These are phyloP conservation scores for Stevia rebaudiana DNA, from an alignment of 140 eudicot genomes.

Conservation along the genomic window DNA sequence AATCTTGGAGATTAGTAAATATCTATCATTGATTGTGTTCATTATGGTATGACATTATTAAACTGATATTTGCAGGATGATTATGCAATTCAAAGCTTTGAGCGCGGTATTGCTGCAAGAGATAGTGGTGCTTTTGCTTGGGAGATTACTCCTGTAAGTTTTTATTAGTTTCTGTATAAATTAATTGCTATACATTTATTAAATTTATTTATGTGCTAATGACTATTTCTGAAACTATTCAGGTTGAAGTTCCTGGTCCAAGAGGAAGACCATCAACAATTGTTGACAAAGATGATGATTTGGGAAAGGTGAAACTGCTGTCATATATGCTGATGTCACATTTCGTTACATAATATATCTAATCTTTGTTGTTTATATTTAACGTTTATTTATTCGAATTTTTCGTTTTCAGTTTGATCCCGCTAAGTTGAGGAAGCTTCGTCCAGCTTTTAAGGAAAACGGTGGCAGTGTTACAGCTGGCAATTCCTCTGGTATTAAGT, in stretches of 20 bases:
- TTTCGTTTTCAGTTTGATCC: slow-evolving; percentile 64
- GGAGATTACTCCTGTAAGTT: slow-evolving; percentile 88
- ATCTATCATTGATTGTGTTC: no score
- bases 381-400: background rate
- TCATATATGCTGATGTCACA: slow-evolving; percentile 17
- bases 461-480: slow-evolving; percentile 99
- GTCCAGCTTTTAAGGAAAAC: slow-evolving; percentile 85
- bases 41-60: no score
- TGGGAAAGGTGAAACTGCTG: slow-evolving; percentile 68
- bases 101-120: slow-evolving; percentile 94
- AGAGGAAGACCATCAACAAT: slow-evolving; percentile 85
- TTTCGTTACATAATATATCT: no score
- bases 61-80: slow-evolving; percentile 67
- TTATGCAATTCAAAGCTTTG: slow-evolving; percentile 92
- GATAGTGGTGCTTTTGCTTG: slow-evolving; percentile 81
- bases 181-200: no score
- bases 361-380: no score
- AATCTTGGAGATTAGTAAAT: no score
- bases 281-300: slow-evolving; percentile 91
- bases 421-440: slow-evolving; percentile 75
- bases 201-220: no score
- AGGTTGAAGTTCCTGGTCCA: slow-evolving; percentile 97
- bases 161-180: no score
- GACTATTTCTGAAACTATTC: slow-evolving; percentile 22
- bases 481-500: slow-evolving; percentile 95